Percentiles rank a stretch among this genome's conserved stretches.
These are phyloP conservation scores for Porodaedalea pini DNA, from an alignment of 1,284 basidiomycete genomes.

Conservation along the genomic window DNA sequence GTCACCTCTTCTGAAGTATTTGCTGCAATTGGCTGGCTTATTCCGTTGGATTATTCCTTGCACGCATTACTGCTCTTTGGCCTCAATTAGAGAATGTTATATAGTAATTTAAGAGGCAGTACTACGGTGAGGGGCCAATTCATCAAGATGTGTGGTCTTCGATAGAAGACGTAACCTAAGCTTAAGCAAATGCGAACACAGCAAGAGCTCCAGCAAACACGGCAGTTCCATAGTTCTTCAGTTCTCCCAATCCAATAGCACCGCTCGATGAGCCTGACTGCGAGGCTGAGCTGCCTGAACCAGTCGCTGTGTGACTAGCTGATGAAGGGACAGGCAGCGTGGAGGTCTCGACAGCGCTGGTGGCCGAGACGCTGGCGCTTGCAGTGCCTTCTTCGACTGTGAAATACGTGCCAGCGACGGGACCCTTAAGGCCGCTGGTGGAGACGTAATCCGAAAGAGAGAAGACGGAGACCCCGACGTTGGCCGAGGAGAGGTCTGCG, in stretches of 20 bases:
- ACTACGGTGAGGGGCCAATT: background rate
- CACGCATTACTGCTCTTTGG: too few species aligned
- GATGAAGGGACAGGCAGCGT: slow-evolving; percentile 45
- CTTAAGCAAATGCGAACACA: slow-evolving; percentile 7
- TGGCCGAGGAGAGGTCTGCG: slow-evolving; percentile 47
- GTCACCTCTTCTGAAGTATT: background rate
- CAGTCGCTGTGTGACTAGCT: slow-evolving; percentile 21
- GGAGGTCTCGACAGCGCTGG: slow-evolving; percentile 59
- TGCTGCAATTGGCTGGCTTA: background rate
- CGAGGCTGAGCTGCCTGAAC: slow-evolving; percentile 7
- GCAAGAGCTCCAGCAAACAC: slow-evolving; percentile 4
- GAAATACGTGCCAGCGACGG: slow-evolving; percentile 70
- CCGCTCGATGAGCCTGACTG: background rate
- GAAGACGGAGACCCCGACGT: slow-evolving; percentile 48
- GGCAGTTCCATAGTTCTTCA: background rate
- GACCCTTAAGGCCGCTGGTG: slow-evolving; percentile 51
- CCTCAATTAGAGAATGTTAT: too few species aligned
- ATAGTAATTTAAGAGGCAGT: background rate
- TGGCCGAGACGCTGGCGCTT: slow-evolving; percentile 50
- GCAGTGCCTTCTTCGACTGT: slow-evolving; percentile 67
- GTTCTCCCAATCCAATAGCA: background rate
- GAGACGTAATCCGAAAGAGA: slow-evolving; percentile 50
- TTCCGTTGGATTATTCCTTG: background rate
- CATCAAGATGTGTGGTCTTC: background rate
- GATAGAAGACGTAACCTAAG: background rate